Evolutionary conservation across 805 yeast species (phyloP).

Genomic region (Ascoidea asiatica): DNA sequence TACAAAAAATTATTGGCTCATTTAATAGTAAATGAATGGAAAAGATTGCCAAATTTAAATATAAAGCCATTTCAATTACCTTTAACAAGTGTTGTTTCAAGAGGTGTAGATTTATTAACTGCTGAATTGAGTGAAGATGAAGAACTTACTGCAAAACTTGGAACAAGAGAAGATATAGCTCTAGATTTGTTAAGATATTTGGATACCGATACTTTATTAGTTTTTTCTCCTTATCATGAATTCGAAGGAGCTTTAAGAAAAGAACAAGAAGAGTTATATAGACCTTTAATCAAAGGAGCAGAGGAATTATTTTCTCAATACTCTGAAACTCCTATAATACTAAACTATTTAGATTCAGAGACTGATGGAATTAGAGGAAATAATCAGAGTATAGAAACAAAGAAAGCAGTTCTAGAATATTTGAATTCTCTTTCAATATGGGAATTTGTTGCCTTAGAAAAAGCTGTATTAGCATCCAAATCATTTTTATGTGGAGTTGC

Average conservation of each 20-base stretch:
- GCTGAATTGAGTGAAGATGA: conserved; percentile 21
- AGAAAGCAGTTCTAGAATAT: conserved; percentile 51
- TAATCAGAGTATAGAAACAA: conserved; percentile 47
- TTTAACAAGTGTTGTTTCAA: conserved; percentile 71
- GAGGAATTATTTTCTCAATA: conserved; percentile 40
- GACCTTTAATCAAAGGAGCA: conserved; percentile 59
- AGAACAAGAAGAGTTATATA: conserved; percentile 67
- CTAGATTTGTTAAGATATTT: conserved; percentile 61
- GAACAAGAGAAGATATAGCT: conserved; percentile 42
- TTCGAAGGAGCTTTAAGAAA: conserved; percentile 71
- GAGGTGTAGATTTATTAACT: conserved; percentile 67
- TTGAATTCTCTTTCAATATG: conserved; percentile 48
- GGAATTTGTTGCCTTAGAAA: conserved; percentile 81
- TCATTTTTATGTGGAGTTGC: conserved; percentile 73
- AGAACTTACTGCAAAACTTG: conserved; percentile 45
- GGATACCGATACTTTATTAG: conserved; percentile 88
- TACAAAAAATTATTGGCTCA: conserved; percentile 51
- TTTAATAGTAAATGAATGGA: conserved; percentile 82
- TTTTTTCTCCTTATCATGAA: conserved; percentile 69
- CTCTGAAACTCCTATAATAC: conserved; percentile 20
- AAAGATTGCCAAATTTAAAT: conserved; percentile 45
- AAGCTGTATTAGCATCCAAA: conserved; percentile 75
- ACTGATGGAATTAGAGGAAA: conserved; percentile 72
- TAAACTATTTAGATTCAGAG: conserved; percentile 69
- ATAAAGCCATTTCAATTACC: conserved; percentile 76